Percentiles rank a stretch among this genome's conserved stretches.
These are phyloP conservation scores for Naganishia albida DNA, from an alignment of 1,284 basidiomycete species.

Conservation along the genomic window DNA sequence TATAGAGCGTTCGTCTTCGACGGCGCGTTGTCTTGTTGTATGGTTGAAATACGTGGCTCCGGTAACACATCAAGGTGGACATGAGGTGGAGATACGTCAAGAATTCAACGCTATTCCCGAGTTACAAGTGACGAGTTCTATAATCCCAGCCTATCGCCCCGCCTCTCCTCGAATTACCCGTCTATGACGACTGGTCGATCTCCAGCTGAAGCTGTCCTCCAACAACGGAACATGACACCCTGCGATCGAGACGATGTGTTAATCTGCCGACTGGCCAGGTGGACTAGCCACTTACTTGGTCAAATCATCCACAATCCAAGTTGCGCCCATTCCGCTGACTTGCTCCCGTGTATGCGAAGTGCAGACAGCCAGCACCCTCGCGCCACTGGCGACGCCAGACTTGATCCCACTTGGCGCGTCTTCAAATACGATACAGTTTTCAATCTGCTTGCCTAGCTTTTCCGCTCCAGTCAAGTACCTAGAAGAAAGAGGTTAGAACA, in stretches of 20 bases:
- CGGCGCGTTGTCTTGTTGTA: too few relatives aligned
- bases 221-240: conserved; percentile 24
- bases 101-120: too few relatives aligned
- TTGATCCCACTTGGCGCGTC: conserved; percentile 77
- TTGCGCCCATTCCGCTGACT: conserved; percentile 56
- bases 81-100: too few relatives aligned
- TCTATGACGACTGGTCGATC: conserved; percentile 27
- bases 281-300: conserved; percentile 38
- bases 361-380: conserved; percentile 72
- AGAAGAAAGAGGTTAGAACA: not conserved
- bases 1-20: not conserved
- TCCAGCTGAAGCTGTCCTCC: conserved; percentile 28
- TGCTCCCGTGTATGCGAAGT: conserved; percentile 72
- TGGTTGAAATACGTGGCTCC: too few relatives aligned
- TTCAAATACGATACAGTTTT: conserved; percentile 70
- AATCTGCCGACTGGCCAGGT: too few relatives aligned
- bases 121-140: too few relatives aligned
- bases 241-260: not conserved
- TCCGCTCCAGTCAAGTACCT: conserved; percentile 58
- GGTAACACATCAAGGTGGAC: too few relatives aligned
- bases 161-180: too few relatives aligned
- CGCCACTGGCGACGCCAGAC: conserved; percentile 72
- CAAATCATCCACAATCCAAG: conserved; percentile 54
- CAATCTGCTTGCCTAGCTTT: conserved; percentile 41
- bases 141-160: too few relatives aligned